Percentiles rank a stretch among this genome's conserved stretches.
Conservation (phyloP, 2,329 filamentous ascomycete genomes). For the Dactylellina drechsleri region DNA sequence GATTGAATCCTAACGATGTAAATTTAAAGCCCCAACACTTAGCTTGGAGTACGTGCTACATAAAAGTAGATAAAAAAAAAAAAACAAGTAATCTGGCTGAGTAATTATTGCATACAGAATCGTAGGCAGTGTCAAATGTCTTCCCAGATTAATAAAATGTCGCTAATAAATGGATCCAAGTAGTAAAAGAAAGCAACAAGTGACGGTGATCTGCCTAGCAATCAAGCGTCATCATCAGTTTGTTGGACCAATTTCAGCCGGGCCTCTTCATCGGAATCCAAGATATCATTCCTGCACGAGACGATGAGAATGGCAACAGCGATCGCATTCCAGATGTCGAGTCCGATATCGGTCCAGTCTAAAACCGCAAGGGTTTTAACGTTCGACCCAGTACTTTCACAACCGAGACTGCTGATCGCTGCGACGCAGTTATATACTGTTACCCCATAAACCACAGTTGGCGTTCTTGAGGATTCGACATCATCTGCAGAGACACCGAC, state of each 20-base stretch:
- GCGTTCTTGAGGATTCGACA: neutral
- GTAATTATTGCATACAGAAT: too few relatives aligned
- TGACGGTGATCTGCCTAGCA: neutral
- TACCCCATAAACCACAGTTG: conserved; percentile 40
- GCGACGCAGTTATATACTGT: conserved; percentile 50
- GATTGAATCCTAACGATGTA: too few relatives aligned
- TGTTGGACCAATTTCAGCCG: conserved; percentile 31
- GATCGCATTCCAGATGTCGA: conserved; percentile 53
- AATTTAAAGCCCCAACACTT: too few relatives aligned
- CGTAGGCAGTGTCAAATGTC: too few relatives aligned
- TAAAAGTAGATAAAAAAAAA: too few relatives aligned
- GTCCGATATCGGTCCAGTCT: conserved; percentile 46
- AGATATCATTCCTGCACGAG: conserved; percentile 49
- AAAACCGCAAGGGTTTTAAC: conserved; percentile 45
- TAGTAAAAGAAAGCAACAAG: neutral
- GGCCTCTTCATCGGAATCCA: conserved; percentile 48
- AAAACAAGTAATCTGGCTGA: too few relatives aligned
- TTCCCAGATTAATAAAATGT: too few relatives aligned
- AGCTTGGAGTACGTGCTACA: too few relatives aligned
- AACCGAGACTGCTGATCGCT: conserved; percentile 42
- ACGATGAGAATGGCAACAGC: conserved; percentile 44
- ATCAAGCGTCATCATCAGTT: conserved; percentile 42
- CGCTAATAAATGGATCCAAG: too few relatives aligned
- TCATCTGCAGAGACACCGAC: neutral
- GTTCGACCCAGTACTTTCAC: conserved; percentile 17